Evolutionary conservation across 2,329 filamentous ascomycete species (phyloP), one percentile per base, ranked within the genome.

Genomic region (Aureobasidium mangrovei): DNA sequence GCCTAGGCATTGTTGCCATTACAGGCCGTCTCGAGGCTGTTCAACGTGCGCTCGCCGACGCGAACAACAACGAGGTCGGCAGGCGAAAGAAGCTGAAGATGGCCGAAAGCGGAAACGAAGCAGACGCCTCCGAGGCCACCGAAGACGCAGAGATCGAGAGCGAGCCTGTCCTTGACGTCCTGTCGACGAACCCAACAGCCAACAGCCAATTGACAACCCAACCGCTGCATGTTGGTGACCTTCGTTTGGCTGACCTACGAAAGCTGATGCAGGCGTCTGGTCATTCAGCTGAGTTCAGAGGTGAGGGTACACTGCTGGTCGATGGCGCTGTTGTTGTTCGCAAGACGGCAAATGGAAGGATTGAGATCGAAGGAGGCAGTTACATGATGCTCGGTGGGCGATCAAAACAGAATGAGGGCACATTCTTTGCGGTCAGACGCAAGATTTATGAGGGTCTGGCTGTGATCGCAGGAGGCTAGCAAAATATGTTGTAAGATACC

Each of bases 391-490:
- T 69, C 18, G 70, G 68, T 4, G 70, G 70, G 47, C 64, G 70
- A 51, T 63, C 72, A 49, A 70, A 76, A 56, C 73, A 74, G 31
- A 72, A 77, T 48, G 81, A 82, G 56, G 77, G 76, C 39, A 90
- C 86, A 35, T 94, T 96, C 65, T 88, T 89, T 65, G 87, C 87
- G 51, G 91, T 97, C 7, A 88, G 88, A 72, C 84, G 77, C 70
- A 90, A 88, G 70, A 94, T 98, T 60, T 98, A 98, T 68, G 88
- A 95, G 61, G 91, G 89, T 7, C 71, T 98, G 66, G 93, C 93
- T 33, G 88, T 97, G 57, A 91, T 98, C 60, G 85, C 86, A 12
- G 88, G 87, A 43, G 80, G 78, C 46, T 88, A 68, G 70, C 35
- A 43, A 51, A 41, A 24, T 26, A n/a, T 54, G 39, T 35, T 41